These are phyloP conservation scores for Sanguinoderma infundibulare DNA, from an alignment of 1,284 basidiomycete species.

Conservation along the genomic window DNA sequence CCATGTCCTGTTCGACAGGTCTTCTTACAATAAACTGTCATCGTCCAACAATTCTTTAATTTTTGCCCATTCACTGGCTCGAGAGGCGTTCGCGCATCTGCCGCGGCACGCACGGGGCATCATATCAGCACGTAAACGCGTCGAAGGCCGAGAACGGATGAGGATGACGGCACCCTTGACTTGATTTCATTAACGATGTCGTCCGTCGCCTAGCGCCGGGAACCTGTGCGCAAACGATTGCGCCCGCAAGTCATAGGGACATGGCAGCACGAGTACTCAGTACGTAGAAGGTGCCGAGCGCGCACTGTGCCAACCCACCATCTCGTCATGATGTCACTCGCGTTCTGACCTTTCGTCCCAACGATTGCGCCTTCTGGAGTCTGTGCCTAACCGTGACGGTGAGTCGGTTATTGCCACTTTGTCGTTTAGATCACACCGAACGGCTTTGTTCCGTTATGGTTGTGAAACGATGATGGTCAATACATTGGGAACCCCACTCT, in stretches of 20 bases:
- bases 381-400: not conserved
- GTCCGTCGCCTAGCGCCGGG: not conserved
- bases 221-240: not conserved
- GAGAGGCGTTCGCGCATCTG: not conserved
- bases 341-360: not conserved
- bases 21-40: not conserved
- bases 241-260: not conserved
- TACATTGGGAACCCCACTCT: conserved; percentile 3
- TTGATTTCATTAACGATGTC: conserved; percentile 6
- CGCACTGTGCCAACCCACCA: not conserved
- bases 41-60: not conserved
- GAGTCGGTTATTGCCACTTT: not conserved
- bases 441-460: not conserved
- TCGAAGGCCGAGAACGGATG: not conserved
- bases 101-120: not conserved
- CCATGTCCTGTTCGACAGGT: not conserved
- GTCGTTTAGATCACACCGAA: not conserved
- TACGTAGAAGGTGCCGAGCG: not conserved
- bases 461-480: not conserved
- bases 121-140: not conserved
- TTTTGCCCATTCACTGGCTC: not conserved
- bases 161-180: not conserved
- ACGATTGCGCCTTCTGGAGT: no score
- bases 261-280: not conserved
- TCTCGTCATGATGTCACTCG: not conserved